phyloP scores from a whole-genome alignment of 257 asterid species.

The Catharanthus roseus region DNA sequence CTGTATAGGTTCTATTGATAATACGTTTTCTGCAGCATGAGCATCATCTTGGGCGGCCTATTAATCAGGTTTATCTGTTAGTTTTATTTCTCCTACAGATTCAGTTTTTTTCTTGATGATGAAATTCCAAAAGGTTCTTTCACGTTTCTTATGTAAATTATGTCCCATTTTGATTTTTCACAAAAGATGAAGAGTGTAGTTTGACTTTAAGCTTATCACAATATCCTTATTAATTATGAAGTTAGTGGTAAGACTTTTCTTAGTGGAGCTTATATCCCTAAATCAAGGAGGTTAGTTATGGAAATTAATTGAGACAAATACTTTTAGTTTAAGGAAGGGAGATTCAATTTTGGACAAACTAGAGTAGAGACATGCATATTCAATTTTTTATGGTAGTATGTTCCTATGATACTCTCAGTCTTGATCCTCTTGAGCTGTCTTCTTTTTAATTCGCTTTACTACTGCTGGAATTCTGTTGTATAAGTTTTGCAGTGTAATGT shows the following conservation, averaged over 20 bases:
- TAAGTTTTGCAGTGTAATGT: neutral
- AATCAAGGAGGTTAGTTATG: too few species aligned
- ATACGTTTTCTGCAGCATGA: constrained; percentile 97
- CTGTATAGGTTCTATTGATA: constrained; percentile 67
- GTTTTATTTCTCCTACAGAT: constrained; percentile 11
- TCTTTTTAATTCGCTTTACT: neutral
- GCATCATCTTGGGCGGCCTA: constrained; percentile 89
- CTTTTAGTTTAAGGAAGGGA: too few species aligned
- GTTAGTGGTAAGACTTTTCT: too few species aligned
- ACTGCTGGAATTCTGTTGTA: neutral
- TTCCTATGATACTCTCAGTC: neutral
- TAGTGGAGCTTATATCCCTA: too few species aligned
- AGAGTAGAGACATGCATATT: too few species aligned
- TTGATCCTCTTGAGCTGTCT: neutral
- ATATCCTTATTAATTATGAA: too few species aligned
- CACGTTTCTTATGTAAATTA: neutral
- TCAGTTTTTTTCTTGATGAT: constrained; percentile 5
- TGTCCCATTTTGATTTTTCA: too few species aligned
- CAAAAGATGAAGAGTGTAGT: too few species aligned
- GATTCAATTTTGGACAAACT: too few species aligned
- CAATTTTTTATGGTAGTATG: too few species aligned
- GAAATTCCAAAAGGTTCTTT: neutral
- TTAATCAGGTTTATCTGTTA: constrained; percentile 51
- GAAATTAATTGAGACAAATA: too few species aligned
- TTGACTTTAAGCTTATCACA: too few species aligned